These are phyloP conservation scores for Kluyveromyces lactis DNA, from an alignment of 805 yeast genomes.

Conservation along the genomic window DNA sequence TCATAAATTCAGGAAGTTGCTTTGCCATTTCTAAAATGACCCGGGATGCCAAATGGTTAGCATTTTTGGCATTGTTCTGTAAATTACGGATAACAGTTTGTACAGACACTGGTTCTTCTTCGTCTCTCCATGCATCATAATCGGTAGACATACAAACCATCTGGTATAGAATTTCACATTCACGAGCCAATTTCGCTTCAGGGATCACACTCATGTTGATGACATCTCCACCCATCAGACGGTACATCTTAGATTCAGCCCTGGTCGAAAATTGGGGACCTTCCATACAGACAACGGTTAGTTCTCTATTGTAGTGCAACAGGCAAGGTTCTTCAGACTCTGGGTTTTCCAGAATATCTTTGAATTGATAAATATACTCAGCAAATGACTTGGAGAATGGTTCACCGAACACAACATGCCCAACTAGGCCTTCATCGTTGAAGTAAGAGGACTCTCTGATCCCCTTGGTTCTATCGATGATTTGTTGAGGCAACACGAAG, in stretches of 20 bases:
- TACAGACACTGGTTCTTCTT: conserved; percentile 95
- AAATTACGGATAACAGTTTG: conserved; percentile 91
- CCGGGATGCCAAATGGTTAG: conserved; percentile 64
- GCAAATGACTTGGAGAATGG: conserved; percentile 81
- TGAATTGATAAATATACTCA: conserved; percentile 51
- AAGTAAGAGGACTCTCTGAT: conserved; percentile 84
- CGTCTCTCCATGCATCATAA: conserved; percentile 96
- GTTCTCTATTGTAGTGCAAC: conserved; percentile 62
- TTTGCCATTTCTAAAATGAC: conserved; percentile 60
- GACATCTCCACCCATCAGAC: conserved; percentile 85
- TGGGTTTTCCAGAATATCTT: conserved; percentile 48
- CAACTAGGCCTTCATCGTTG: conserved; percentile 82
- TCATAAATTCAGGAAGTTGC: conserved; percentile 45
- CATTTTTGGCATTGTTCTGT: conserved; percentile 79
- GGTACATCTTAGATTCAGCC: conserved; percentile 86
- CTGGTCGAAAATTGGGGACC: conserved; percentile 98
- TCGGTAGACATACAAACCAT: conserved; percentile 99
- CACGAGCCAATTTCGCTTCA: conserved; percentile 95
- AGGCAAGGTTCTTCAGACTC: conserved; percentile 50
- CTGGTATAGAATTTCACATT: conserved; percentile 94
- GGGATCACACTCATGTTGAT: conserved; percentile 97
- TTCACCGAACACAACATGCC: conserved; percentile 95
- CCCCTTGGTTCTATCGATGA: conserved; percentile 96
- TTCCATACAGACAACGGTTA: conserved; percentile 93
- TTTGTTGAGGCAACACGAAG: conserved; percentile 92